These are phyloP conservation scores for Silene conica DNA, from an alignment of 148 eudicot genomes.

Conservation along the genomic window DNA sequence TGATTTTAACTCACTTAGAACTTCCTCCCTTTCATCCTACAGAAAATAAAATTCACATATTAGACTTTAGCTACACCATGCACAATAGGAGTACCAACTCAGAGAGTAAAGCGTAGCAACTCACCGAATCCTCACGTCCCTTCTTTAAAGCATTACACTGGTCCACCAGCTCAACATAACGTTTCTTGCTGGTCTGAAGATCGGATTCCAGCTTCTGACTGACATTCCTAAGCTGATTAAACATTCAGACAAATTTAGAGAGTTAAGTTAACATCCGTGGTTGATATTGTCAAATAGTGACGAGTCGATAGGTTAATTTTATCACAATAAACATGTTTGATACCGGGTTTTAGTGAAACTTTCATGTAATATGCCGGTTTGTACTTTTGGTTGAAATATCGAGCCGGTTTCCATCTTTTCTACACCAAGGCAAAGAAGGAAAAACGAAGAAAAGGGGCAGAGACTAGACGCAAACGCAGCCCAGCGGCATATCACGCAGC, in stretches of 20 bases:
- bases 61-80: slow-evolving; percentile 11
- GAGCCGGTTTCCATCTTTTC: no score
- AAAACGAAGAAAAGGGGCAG: no score
- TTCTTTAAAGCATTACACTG: slow-evolving; percentile 67
- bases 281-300: no score
- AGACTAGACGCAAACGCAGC: no score
- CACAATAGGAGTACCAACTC: not conserved
- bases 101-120: slow-evolving; percentile 23
- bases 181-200: slow-evolving; percentile 65
- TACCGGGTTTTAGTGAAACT: no score
- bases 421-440: no score
- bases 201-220: slow-evolving; percentile 66
- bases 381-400: no score
- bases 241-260: slow-evolving; percentile 10
- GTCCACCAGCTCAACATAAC: slow-evolving; percentile 56
- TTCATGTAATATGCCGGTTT: no score
- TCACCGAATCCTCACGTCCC: slow-evolving; percentile 90
- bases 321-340: no score
- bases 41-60: slow-evolving; percentile 18
- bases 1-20: slow-evolving; percentile 62
- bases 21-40: slow-evolving; percentile 91
- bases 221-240: slow-evolving; percentile 69
- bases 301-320: no score
- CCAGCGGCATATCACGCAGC: no score
- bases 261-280: not conserved